Evolutionary conservation across 495 filamentous ascomycete genomes (phyloP).

Genomic region (Neurospora sp.): DNA sequence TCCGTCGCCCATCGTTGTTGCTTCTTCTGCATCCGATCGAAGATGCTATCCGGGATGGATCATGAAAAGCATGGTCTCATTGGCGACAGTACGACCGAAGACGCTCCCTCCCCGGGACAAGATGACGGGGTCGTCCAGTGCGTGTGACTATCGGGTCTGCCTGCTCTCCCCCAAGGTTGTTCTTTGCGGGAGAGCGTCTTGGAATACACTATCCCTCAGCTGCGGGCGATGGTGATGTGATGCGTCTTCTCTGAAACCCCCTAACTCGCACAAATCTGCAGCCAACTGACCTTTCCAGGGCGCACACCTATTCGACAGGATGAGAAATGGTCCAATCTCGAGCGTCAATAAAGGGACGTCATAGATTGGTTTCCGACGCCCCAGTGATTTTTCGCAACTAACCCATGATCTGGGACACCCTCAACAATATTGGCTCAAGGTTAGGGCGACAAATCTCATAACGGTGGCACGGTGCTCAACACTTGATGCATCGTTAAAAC

Average conservation of each 20-base stretch:
- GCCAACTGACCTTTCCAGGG: neutral
- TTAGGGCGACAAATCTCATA: neutral
- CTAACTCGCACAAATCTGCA: neutral
- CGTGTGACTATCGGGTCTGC: neutral
- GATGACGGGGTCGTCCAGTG: neutral
- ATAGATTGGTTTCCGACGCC: neutral
- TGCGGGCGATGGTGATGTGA: neutral
- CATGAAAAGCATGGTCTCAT: neutral
- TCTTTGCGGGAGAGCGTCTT: neutral
- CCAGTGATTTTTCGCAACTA: neutral
- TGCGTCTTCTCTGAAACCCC: neutral
- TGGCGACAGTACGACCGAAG: neutral
- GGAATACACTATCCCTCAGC: neutral
- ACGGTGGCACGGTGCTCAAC: neutral
- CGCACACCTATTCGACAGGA: neutral
- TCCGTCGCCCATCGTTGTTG: neutral
- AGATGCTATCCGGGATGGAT: neutral
- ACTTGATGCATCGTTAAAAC: neutral
- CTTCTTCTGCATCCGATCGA: neutral
- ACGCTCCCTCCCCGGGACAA: neutral
- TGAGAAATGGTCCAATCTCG: neutral
- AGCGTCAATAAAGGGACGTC: neutral
- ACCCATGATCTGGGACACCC: neutral
- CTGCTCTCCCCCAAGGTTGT: neutral
- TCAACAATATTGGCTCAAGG: neutral